Conservation (phyloP, 2,329 filamentous ascomycete genomes). For the Ilyonectria destructans region DNA sequence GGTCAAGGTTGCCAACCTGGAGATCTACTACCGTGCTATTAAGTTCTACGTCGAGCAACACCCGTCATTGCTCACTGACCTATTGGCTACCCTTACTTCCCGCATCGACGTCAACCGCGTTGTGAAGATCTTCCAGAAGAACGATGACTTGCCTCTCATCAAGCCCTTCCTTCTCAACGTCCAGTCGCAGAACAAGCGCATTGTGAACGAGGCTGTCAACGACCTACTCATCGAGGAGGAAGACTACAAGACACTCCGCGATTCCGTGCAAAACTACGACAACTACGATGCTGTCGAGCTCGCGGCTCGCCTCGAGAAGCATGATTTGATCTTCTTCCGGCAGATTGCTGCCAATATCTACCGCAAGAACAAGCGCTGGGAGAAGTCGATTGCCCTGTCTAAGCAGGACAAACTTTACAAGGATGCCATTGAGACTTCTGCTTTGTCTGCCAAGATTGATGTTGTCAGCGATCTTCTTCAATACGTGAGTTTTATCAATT, state of each 20-base stretch:
- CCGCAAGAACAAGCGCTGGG: conserved; percentile 99
- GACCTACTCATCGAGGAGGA: conserved; percentile 98
- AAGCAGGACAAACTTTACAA: conserved; percentile 99
- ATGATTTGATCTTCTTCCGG: conserved; percentile 98
- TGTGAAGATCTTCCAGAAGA: conserved; percentile 99
- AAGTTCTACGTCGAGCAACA: conserved; percentile 99
- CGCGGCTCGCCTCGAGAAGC: conserved; percentile 93
- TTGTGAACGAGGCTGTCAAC: conserved; percentile 98
- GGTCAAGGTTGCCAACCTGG: conserved; percentile 97
- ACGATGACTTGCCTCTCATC: conserved; percentile 97
- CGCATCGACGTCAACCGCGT: conserved; percentile 98
- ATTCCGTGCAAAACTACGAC: conserved; percentile 98
- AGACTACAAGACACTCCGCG: conserved; percentile 97
- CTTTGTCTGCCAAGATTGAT: conserved; percentile 90
- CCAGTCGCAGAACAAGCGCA: conserved; percentile 97
- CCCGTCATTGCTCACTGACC: conserved; percentile 93
- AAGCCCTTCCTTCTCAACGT: conserved; percentile 99
- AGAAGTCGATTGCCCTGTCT: conserved; percentile 96
- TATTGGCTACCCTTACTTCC: conserved; percentile 91
- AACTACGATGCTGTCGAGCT: conserved; percentile 98
- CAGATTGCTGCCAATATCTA: conserved; percentile 99
- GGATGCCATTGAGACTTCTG: conserved; percentile 98
- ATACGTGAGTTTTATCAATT: conserved; percentile 81
- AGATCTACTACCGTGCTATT: conserved; percentile 98
- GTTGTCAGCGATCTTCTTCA: conserved; percentile 96